Evolutionary conservation across 1,284 basidiomycete genomes (phyloP).

Genomic region (Austroboletus olivaceoglutinosus): DNA sequence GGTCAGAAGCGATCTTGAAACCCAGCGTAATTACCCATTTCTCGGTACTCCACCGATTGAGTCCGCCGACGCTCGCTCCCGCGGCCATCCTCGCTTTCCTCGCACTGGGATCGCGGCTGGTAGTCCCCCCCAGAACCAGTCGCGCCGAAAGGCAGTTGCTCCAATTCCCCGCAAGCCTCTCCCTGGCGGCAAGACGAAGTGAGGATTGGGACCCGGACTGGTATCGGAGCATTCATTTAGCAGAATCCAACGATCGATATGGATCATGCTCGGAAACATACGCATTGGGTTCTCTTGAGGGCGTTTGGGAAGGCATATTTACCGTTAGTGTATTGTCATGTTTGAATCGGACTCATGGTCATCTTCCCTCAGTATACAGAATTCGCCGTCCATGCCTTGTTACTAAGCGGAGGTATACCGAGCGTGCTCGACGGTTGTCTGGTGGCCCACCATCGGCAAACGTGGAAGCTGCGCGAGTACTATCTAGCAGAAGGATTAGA

Average conservation of each 20-base stretch:
- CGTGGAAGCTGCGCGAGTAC: conserved; percentile 74
- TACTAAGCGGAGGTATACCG: conserved; percentile 62
- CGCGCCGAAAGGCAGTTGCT: conserved; percentile 36
- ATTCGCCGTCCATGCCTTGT: conserved; percentile 61
- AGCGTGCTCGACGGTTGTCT: conserved; percentile 52
- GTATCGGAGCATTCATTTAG: conserved; percentile 50
- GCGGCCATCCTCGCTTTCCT: conserved; percentile 72
- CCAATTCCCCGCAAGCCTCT: conserved; percentile 33
- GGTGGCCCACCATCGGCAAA: conserved; percentile 69
- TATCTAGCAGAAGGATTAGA: conserved; percentile 44
- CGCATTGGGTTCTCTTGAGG: conserved; percentile 63
- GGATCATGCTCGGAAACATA: conserved; percentile 45
- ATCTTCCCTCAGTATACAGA: conserved; percentile 60
- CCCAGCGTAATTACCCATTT: conserved; percentile 41
- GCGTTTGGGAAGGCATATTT: conserved; percentile 75
- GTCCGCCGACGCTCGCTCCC: conserved; percentile 56
- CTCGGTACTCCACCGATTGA: conserved; percentile 40
- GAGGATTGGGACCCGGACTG: conserved; percentile 60
- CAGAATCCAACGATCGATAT: conserved; percentile 27
- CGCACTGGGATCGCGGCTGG: conserved; percentile 47
- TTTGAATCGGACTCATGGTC: not conserved
- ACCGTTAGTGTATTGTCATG: conserved; percentile 44
- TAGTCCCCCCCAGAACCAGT: conserved; percentile 30
- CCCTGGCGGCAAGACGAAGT: conserved; percentile 26
- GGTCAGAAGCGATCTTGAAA: conserved; percentile 17